Evolutionary conservation across 345 rosid species (phyloP).

Genomic region (Boechera retrofracta): DNA sequence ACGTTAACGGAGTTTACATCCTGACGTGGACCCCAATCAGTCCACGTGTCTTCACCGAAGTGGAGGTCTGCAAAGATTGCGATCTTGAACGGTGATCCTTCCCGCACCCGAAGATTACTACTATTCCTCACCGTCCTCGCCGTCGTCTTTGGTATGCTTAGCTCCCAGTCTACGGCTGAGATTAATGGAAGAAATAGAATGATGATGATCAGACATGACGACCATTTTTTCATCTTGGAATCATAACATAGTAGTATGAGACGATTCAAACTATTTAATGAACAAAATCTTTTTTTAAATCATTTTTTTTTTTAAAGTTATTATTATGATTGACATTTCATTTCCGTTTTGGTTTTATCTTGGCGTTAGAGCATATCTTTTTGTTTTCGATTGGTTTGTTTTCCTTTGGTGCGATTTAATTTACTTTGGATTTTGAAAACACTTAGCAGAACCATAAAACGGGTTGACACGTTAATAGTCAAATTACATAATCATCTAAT

Average conservation of each 20-base stretch:
- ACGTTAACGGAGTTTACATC: slow-evolving; percentile 61
- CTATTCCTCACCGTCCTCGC: not conserved
- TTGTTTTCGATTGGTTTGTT: too few species aligned
- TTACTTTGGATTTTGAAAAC: too few species aligned
- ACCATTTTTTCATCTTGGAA: not conserved
- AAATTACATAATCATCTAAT: too few species aligned
- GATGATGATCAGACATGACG: slow-evolving; percentile 17
- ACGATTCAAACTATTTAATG: not conserved
- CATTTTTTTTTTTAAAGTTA: too few species aligned
- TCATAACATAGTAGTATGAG: not conserved
- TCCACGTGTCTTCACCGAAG: slow-evolving; percentile 81
- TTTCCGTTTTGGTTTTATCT: too few species aligned
- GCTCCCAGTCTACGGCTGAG: slow-evolving; percentile 36
- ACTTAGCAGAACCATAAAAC: too few species aligned
- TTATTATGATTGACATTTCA: too few species aligned
- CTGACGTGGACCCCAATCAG: slow-evolving; percentile 77
- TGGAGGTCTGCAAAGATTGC: slow-evolving; percentile 84
- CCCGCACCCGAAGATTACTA: slow-evolving; percentile 41
- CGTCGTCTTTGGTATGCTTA: slow-evolving; percentile 24
- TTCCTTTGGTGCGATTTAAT: too few species aligned
- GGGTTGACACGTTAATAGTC: too few species aligned
- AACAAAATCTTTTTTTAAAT: not conserved
- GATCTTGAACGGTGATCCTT: slow-evolving; percentile 55
- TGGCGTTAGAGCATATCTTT: too few species aligned
- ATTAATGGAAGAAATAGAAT: slow-evolving; percentile 29